phyloP scores from a whole-genome alignment of 371 early-diverging fungal genomes.

The Zancudomyces culisetae region DNA sequence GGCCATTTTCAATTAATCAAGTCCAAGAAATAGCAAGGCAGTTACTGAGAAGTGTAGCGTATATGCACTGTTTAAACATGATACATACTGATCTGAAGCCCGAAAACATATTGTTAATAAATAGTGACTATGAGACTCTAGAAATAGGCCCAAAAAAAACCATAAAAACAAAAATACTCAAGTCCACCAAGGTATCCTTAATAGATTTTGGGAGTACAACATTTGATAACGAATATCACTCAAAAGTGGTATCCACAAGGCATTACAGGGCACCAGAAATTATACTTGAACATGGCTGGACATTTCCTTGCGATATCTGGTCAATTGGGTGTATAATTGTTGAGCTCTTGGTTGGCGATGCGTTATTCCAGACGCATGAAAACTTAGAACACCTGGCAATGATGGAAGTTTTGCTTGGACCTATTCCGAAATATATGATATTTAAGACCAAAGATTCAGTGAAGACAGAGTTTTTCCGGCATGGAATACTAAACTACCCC shows the following conservation, averaged over 20 bases:
- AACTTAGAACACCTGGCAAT: conserved; percentile 97
- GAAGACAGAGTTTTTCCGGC: neutral
- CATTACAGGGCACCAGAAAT: conserved; percentile 97
- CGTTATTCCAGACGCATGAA: conserved; percentile 84
- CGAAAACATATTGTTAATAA: conserved; percentile 46
- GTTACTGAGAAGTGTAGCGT: conserved; percentile 28
- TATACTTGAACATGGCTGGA: conserved; percentile 82
- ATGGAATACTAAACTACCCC: neutral
- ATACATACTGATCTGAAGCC: conserved; percentile 92
- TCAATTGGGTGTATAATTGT: conserved; percentile 90
- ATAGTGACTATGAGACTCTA: conserved; percentile 12
- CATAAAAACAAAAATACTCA: conserved; percentile 32
- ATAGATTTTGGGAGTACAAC: conserved; percentile 93
- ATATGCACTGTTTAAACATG: conserved; percentile 59
- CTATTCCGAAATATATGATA: conserved; percentile 43
- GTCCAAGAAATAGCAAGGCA: conserved; percentile 59
- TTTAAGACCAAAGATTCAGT: neutral
- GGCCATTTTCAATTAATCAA: conserved; percentile 67
- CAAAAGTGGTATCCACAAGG: conserved; percentile 80
- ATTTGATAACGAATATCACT: conserved; percentile 84
- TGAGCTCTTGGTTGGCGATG: conserved; percentile 85
- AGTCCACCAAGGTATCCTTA: conserved; percentile 52
- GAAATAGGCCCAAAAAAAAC: conserved; percentile 9
- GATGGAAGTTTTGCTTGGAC: conserved; percentile 89
- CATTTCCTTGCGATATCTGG: conserved; percentile 94